phyloP scores from a whole-genome alignment of 2,329 filamentous ascomycete genomes.

The Raffaelea arxii region DNA sequence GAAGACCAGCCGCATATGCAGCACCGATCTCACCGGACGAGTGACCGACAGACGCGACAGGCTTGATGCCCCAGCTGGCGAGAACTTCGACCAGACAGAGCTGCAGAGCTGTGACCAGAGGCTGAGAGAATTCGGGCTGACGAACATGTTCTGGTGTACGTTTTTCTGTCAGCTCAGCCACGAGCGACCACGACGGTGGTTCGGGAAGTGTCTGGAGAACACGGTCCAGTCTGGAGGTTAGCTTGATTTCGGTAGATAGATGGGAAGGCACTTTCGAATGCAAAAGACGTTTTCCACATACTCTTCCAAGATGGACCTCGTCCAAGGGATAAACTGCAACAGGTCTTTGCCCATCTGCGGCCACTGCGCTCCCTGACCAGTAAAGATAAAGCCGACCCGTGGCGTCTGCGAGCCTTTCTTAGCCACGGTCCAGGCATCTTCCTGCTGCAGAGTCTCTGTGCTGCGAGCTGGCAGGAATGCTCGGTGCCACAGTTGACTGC shows the following conservation, averaged over 20 bases:
- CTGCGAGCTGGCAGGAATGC: too few relatives aligned
- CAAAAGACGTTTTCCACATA: too few relatives aligned
- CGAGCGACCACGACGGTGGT: conserved; percentile 20
- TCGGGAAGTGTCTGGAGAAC: conserved; percentile 6
- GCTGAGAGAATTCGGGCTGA: conserved; percentile 31
- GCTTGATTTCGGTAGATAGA: too few relatives aligned
- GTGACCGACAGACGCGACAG: conserved; percentile 27
- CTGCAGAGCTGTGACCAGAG: conserved; percentile 44
- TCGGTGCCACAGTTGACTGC: too few relatives aligned
- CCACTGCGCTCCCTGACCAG: conserved; percentile 37
- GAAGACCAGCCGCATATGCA: conserved; percentile 28
- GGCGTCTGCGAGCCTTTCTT: too few relatives aligned
- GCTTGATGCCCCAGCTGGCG: conserved; percentile 15
- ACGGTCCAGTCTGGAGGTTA: too few relatives aligned
- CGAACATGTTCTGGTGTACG: conserved; percentile 17
- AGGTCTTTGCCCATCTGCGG: conserved; percentile 27
- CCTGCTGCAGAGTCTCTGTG: too few relatives aligned
- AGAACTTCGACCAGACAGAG: conserved; percentile 28
- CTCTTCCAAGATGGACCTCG: too few relatives aligned
- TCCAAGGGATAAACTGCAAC: too few relatives aligned
- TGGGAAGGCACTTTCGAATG: too few relatives aligned
- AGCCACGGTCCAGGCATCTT: too few relatives aligned
- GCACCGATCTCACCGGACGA: conserved; percentile 35
- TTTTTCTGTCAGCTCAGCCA: conserved; percentile 23
- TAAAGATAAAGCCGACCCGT: conserved; percentile 25